Conservation (phyloP, 2,329 filamentous ascomycete genomes). For the Pyrenochaeta sp. region DNA sequence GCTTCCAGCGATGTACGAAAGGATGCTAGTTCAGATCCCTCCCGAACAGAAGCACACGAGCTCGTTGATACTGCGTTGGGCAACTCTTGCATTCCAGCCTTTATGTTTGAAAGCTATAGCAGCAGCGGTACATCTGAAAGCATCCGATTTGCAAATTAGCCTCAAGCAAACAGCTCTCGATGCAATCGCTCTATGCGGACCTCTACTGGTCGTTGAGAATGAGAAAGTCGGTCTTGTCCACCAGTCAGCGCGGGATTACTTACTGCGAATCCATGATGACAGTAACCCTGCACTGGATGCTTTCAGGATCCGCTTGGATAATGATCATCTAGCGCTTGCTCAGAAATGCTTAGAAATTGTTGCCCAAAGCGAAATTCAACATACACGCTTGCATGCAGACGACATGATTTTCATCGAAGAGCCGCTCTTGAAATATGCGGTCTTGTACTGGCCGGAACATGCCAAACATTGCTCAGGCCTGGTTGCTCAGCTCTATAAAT, state of each 20-base stretch:
- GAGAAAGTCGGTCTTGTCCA: conserved; percentile 34
- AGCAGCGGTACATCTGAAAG: conserved; percentile 16
- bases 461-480: conserved; percentile 6
- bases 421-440: conserved; percentile 12
- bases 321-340: conserved; percentile 10
- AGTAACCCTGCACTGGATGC: conserved; percentile 7
- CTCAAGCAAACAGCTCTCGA: conserved; percentile 19
- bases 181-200: conserved; percentile 22
- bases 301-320: conserved; percentile 8
- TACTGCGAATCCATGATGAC: conserved; percentile 17
- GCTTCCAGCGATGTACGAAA: conserved; percentile 34
- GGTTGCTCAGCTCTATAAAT: conserved; percentile 5
- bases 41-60: conserved; percentile 14
- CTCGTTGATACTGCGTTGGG: conserved; percentile 33
- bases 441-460: conserved; percentile 11
- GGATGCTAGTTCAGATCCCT: conserved; percentile 37
- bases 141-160: conserved; percentile 12
- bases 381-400: not conserved
- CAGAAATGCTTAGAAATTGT: conserved; percentile 8
- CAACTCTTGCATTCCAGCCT: conserved; percentile 33
- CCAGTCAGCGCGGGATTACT: conserved; percentile 40
- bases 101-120: conserved; percentile 33
- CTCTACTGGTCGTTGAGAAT: conserved; percentile 27
- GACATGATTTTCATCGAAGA: no score
- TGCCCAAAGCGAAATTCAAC: conserved; percentile 3